Evolutionary conservation across 257 asterid species (phyloP).

Genomic region (Ophiorrhiza pumila): DNA sequence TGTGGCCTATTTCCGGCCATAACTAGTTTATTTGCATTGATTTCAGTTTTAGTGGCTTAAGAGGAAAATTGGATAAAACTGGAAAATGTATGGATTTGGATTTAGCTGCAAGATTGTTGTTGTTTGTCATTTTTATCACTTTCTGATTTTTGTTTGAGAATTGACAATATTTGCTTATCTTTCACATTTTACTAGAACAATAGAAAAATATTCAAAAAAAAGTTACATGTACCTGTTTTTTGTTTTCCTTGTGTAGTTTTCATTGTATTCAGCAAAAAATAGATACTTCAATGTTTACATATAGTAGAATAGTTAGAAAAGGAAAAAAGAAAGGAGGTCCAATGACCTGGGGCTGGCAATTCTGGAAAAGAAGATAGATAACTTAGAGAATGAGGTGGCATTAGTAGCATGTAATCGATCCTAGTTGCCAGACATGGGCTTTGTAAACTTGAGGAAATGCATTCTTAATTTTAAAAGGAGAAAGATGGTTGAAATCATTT

Average conservation of each 20-base stretch:
- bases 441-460: background rate
- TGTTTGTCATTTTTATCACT: background rate
- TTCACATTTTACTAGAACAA: background rate
- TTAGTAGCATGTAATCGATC: background rate
- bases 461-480: background rate
- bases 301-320: background rate
- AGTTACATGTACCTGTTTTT: background rate
- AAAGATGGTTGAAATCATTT: background rate
- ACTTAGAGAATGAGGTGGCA: background rate
- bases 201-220: background rate
- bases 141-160: background rate
- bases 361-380: background rate
- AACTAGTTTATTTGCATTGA: background rate
- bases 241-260: background rate
- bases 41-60: background rate
- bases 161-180: background rate
- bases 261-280: background rate
- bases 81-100: conserved; percentile 34
- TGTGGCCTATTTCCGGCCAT: background rate
- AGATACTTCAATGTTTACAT: background rate
- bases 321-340: background rate
- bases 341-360: background rate
- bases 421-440: background rate
- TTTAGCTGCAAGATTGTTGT: conserved; percentile 5
- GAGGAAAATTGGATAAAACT: background rate